Percentiles rank a stretch among this genome's conserved stretches.
These are phyloP conservation scores for Gaertneriomyces semiglobifer DNA, from an alignment of 192 early-diverging fungal genomes.

Conservation along the genomic window DNA sequence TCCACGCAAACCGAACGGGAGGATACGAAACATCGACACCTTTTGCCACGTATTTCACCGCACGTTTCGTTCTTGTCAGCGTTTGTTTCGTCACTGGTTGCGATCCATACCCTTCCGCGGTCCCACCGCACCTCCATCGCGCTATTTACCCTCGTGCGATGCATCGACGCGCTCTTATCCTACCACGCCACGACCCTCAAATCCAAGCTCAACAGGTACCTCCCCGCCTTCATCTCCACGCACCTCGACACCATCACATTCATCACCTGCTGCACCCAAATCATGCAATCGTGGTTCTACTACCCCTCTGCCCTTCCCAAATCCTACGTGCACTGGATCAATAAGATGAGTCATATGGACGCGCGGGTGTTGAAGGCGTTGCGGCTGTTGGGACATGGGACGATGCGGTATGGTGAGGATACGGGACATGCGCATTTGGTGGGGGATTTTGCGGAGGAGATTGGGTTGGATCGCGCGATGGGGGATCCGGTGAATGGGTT, in stretches of 20 bases:
- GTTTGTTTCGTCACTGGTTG: constrained; percentile 15
- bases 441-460: constrained; percentile 32
- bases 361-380: constrained; percentile 49
- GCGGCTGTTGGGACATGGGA: constrained; percentile 36
- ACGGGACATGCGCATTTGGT: constrained; percentile 38
- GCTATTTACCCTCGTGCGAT: constrained; percentile 53
- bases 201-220: constrained; percentile 32
- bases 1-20: background rate
- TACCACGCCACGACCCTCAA: constrained; percentile 38
- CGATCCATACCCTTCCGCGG: constrained; percentile 4
- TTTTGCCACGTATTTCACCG: background rate
- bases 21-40: background rate
- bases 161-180: constrained; percentile 35
- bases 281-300: constrained; percentile 64
- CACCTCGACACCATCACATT: constrained; percentile 52
- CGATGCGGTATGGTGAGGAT: constrained; percentile 35
- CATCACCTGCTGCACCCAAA: constrained; percentile 51
- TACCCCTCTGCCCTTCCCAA: constrained; percentile 44
- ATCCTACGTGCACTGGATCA: constrained; percentile 59
- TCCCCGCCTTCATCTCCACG: constrained; percentile 43
- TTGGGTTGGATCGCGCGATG: constrained; percentile 26
- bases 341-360: constrained; percentile 56
- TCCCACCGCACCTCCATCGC: constrained; percentile 43
- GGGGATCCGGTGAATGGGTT: constrained; percentile 42
- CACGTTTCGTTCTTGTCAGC: constrained; percentile 10